Evolutionary conservation across 2,329 filamentous ascomycete species (phyloP).

Genomic region (Daldinia sp.): DNA sequence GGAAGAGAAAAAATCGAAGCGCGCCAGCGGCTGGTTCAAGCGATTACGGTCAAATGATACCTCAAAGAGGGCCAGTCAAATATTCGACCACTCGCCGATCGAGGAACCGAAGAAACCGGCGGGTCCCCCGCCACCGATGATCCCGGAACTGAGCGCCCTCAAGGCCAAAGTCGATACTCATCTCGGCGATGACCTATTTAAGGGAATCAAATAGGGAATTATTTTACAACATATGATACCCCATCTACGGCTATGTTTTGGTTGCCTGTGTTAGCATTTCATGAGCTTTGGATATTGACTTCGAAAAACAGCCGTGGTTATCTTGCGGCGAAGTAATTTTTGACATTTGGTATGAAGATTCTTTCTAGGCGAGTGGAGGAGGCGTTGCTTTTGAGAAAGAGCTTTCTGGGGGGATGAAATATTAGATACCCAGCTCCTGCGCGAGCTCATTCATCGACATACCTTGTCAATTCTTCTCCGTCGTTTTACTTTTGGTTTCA

Average conservation of each 20-base stretch:
- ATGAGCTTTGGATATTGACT: constrained; percentile 26
- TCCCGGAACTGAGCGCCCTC: constrained; percentile 64
- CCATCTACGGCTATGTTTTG: constrained; percentile 22
- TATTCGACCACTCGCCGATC: constrained; percentile 49
- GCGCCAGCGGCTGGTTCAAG: constrained; percentile 67
- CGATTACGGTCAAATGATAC: constrained; percentile 55
- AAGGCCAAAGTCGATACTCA: constrained; percentile 57
- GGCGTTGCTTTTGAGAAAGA: constrained; percentile 28
- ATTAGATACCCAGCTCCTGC: constrained; percentile 49
- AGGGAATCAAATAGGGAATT: constrained; percentile 61
- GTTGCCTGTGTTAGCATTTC: constrained; percentile 14
- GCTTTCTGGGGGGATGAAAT: constrained; percentile 35
- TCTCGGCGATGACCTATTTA: constrained; percentile 64
- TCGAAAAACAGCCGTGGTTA: constrained; percentile 27
- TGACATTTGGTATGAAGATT: constrained; percentile 34
- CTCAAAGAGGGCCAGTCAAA: constrained; percentile 54
- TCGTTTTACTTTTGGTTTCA: constrained; percentile 14
- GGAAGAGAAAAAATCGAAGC: constrained; percentile 63
- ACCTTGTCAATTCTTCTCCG: constrained; percentile 40
- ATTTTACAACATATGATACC: constrained; percentile 11
- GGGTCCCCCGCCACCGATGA: constrained; percentile 67
- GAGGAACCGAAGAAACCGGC: constrained; percentile 52
- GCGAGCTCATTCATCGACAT: constrained; percentile 47
- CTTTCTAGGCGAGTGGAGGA: constrained; percentile 30
- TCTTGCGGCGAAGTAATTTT: constrained; percentile 37